Evolutionary conservation across 805 yeast genomes (phyloP).

Genomic region (Wickerhamomyces rabaulensis): DNA sequence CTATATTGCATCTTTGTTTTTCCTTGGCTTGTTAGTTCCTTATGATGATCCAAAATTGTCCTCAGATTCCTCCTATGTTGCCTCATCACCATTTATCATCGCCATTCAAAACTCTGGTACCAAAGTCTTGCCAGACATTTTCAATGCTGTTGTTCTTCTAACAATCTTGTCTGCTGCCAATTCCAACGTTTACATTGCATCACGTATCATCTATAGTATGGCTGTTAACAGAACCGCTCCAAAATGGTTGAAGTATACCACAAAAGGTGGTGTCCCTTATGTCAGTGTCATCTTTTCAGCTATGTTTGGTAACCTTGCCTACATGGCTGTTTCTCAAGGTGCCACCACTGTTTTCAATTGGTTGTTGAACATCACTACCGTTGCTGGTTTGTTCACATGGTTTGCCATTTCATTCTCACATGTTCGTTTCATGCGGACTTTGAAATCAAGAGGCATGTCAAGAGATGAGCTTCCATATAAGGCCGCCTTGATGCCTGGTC

Average conservation of each 20-base stretch:
- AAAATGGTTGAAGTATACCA: conserved; percentile 39
- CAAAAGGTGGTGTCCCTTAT: conserved; percentile 53
- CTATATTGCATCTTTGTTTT: conserved; percentile 5
- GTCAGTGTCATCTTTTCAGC: conserved; percentile 50
- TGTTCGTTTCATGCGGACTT: conserved; percentile 59
- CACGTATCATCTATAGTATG: conserved; percentile 57
- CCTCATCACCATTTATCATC: conserved; percentile 6
- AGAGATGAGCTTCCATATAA: conserved; percentile 67
- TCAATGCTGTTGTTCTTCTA: conserved; percentile 61
- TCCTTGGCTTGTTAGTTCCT: conserved; percentile 6
- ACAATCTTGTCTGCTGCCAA: conserved; percentile 72
- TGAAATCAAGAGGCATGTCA: conserved; percentile 54
- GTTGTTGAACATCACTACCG: conserved; percentile 65
- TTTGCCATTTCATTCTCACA: conserved; percentile 55
- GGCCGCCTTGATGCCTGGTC: conserved; percentile 59
- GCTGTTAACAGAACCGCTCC: conserved; percentile 56
- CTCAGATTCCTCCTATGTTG: conserved; percentile 2
- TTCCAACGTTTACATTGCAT: conserved; percentile 64
- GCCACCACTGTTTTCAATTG: conserved; percentile 58
- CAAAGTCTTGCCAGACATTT: conserved; percentile 51
- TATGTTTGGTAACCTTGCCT: conserved; percentile 55
- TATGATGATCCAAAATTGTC: conserved; percentile 3
- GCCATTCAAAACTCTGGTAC: conserved; percentile 8
- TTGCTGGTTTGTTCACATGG: conserved; percentile 70
- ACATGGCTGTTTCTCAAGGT: conserved; percentile 44